Base-by-base conservation (phyloP, 768 basidiomycete species). In the Suillus subluteus region DNA sequence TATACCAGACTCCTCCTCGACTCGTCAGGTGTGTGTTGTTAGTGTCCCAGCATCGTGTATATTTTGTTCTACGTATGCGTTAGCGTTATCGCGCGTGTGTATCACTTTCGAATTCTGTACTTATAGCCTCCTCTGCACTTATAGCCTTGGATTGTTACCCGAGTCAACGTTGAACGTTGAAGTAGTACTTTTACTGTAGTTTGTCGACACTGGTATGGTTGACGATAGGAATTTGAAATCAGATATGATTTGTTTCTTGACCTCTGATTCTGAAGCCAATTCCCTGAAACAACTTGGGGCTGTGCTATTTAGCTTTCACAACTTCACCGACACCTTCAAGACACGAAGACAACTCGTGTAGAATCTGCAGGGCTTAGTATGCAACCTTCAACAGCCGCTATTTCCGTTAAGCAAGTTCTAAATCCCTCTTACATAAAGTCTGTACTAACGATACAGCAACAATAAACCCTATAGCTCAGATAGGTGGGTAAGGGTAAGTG, bases 31-130 rank as follows among this genome's bases (percentile, higher is more conserved):
- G 26, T 59, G 58, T 61, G 58, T 61, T 61, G 26, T 41, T 61
- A 61, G 58, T 61, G 26, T 43, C 58, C 55, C 18, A 59, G 40
- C 18, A 30, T 61, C 40, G 58, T 41, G 16, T 61, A 41, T 16
- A 37, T 11, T 38, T n/a, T 40, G 21, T 15, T 30, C 13, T 38
- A 38, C 37, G 4, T 38, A 38, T 58, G 12, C 37, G 37, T 54
- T 26, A 58, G 38, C 38, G 12, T 54, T 26, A 58, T 38, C 4
- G 38, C 35, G 56, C n/a, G n/a, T 23, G 4, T 16, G 37, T 37
- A 58, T 58, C 37, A 23, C 37, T 38, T 32, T 37, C 12, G n/a
- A 58, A 8, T 12, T 26, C 7, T 38, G 40, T 61, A 30, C 40
- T 61, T 61, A 21, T 41, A 41, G 2, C 26, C 40, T 21, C 26